Conservation (phyloP, 2,329 filamentous ascomycete species). For the Fusarium devonianum region DNA sequence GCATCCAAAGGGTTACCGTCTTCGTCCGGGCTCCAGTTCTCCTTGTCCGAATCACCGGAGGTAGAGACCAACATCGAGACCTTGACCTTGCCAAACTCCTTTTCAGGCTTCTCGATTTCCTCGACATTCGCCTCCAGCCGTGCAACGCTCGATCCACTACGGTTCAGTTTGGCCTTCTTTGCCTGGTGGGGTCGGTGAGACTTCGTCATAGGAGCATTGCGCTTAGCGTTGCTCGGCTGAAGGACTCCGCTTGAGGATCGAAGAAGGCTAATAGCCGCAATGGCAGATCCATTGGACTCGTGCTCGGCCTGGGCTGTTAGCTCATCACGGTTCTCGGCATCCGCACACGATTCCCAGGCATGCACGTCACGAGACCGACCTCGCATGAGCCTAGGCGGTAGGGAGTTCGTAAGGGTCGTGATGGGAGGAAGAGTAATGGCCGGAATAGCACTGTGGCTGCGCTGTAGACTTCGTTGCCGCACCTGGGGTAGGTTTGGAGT, state of each 20-base stretch:
- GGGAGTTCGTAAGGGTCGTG: slow-evolving; percentile 58
- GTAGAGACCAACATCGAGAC: slow-evolving; percentile 50
- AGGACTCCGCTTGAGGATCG: slow-evolving; percentile 68
- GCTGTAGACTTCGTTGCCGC: slow-evolving; percentile 64
- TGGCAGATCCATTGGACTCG: slow-evolving; percentile 79
- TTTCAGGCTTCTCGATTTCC: slow-evolving; percentile 40
- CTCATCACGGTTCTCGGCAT: slow-evolving; percentile 79
- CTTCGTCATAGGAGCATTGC: slow-evolving; percentile 60
- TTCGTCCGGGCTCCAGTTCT: slow-evolving; percentile 78
- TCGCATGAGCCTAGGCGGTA: slow-evolving; percentile 64
- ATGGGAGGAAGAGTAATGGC: slow-evolving; percentile 65
- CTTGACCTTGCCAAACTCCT: slow-evolving; percentile 47
- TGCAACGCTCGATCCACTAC: slow-evolving; percentile 68
- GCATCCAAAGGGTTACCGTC: slow-evolving; percentile 50
- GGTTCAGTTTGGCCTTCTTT: slow-evolving; percentile 70
- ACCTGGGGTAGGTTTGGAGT: slow-evolving; percentile 56
- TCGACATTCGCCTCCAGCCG: slow-evolving; percentile 59
- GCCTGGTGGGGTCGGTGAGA: slow-evolving; percentile 45
- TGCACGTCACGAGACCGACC: slow-evolving; percentile 87
- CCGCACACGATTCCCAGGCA: slow-evolving; percentile 90
- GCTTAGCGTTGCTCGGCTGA: slow-evolving; percentile 68
- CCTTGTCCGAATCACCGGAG: slow-evolving; percentile 82
- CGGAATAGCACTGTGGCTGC: slow-evolving; percentile 74
- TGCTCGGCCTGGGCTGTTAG: slow-evolving; percentile 82
- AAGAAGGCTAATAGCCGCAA: slow-evolving; percentile 82